Percentiles rank a stretch among this genome's conserved stretches.
Conservation (phyloP, 495 filamentous ascomycete genomes). For the Hypomontagnella submonticulosa region DNA sequence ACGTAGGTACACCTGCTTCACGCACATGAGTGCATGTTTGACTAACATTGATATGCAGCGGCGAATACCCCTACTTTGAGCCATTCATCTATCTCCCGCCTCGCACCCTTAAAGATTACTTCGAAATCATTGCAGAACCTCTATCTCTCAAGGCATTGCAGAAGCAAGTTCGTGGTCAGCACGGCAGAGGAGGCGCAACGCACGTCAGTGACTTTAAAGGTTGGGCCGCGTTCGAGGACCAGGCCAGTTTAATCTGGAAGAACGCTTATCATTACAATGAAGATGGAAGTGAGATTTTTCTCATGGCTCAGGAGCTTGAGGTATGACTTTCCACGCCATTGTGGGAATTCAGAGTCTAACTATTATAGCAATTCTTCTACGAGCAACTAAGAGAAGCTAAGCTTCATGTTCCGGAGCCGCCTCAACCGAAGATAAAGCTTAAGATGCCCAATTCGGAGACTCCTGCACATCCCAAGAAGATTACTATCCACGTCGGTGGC, state of each 20-base stretch:
- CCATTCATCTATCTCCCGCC: constrained; percentile 75
- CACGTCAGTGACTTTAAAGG: constrained; percentile 76
- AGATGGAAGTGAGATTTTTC: constrained; percentile 81
- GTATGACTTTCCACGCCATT: constrained; percentile 54
- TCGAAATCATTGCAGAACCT: constrained; percentile 76
- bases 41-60: constrained; percentile 48
- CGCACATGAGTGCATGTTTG: neutral
- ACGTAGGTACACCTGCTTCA: constrained; percentile 56
- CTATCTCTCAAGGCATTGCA: constrained; percentile 76
- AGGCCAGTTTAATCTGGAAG: constrained; percentile 79
- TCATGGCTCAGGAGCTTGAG: constrained; percentile 78
- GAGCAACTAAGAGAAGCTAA: constrained; percentile 75
- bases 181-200: constrained; percentile 70
- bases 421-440: constrained; percentile 80
- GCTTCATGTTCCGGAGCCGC: constrained; percentile 67
- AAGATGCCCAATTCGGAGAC: constrained; percentile 65
- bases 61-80: constrained; percentile 65
- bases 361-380: constrained; percentile 68
- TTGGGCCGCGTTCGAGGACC: constrained; percentile 84
- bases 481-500: constrained; percentile 65
- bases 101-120: constrained; percentile 76
- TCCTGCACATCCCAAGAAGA: constrained; percentile 58
- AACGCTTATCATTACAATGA: constrained; percentile 92
- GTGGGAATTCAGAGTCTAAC: constrained; percentile 44
- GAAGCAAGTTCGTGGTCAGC: constrained; percentile 74